phyloP scores from a whole-genome alignment of 2,329 filamentous ascomycete genomes.

The Leptodontidium sp. region DNA sequence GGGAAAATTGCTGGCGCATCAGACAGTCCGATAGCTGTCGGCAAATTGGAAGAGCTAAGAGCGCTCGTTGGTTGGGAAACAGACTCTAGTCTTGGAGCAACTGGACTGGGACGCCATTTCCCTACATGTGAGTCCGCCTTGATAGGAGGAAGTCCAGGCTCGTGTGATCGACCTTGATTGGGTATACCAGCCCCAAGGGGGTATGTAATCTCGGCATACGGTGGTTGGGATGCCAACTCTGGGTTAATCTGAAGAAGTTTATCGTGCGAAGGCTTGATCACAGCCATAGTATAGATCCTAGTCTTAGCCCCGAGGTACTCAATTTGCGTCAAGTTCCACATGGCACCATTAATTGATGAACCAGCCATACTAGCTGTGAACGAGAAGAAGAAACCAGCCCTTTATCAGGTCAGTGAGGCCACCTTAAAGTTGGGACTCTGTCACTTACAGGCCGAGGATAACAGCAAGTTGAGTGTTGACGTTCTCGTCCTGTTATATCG shows the following conservation, averaged over 20 bases:
- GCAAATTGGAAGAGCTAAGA: not conserved
- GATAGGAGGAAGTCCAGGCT: constrained; percentile 1
- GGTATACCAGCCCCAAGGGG: constrained; percentile 52
- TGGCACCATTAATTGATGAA: constrained; percentile 74
- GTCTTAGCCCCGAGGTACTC: constrained; percentile 73
- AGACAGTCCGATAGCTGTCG: not conserved
- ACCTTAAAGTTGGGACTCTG: constrained; percentile 4
- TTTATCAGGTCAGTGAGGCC: constrained; percentile 26
- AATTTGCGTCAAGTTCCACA: constrained; percentile 83
- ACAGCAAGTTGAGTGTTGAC: constrained; percentile 70
- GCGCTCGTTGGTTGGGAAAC: not conserved
- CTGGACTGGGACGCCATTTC: constrained; percentile 15
- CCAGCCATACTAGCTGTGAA: constrained; percentile 81
- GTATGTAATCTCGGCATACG: constrained; percentile 64
- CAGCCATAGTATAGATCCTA: constrained; percentile 76
- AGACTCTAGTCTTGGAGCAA: not conserved
- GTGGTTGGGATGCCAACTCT: constrained; percentile 53
- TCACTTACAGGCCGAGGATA: constrained; percentile 65
- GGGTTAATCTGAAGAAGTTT: constrained; percentile 32
- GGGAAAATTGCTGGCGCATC: not conserved
- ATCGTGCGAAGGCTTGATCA: constrained; percentile 63
- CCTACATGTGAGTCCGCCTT: constrained; percentile 19
- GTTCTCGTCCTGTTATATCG: constrained; percentile 38
- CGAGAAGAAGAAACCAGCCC: constrained; percentile 76
- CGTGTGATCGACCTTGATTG: not conserved